Evolutionary conservation across 176 grass and related monocot genomes (phyloP).

Genomic region (Triticum dicoccoides): DNA sequence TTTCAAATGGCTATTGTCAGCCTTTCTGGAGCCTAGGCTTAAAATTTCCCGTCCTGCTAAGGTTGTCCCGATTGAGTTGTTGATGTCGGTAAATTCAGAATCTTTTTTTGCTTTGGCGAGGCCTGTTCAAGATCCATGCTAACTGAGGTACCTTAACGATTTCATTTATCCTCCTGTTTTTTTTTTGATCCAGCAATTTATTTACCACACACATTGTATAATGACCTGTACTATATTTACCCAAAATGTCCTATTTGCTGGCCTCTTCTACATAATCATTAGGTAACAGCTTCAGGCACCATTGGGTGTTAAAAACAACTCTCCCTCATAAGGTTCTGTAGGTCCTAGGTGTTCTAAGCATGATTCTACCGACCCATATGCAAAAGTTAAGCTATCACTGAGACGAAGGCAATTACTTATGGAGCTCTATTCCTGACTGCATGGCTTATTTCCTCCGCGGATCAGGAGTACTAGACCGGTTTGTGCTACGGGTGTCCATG

Average conservation of each 20-base stretch:
- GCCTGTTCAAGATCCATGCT: conserved; percentile 39
- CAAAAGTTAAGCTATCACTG: not conserved
- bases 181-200: not conserved
- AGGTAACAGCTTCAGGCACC: not conserved
- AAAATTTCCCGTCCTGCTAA: conserved; percentile 60
- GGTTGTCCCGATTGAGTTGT: conserved; percentile 56
- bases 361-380: not conserved
- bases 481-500: not conserved
- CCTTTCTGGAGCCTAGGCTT: conserved; percentile 69
- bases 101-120: conserved; percentile 75
- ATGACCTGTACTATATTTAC: not conserved
- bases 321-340: not conserved
- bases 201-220: not conserved
- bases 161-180: not conserved
- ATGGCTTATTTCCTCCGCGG: not conserved
- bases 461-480: not conserved
- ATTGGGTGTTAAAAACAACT: not conserved
- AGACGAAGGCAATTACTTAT: not conserved
- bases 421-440: not conserved
- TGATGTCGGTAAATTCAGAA: conserved; percentile 65
- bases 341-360: not conserved
- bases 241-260: not conserved
- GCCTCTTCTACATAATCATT: not conserved
- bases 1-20: conserved; percentile 42
- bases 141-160: conserved; percentile 31